Conservation (phyloP, 2,329 filamentous ascomycete genomes). For the Pseudogymnoascus sp. region DNA sequence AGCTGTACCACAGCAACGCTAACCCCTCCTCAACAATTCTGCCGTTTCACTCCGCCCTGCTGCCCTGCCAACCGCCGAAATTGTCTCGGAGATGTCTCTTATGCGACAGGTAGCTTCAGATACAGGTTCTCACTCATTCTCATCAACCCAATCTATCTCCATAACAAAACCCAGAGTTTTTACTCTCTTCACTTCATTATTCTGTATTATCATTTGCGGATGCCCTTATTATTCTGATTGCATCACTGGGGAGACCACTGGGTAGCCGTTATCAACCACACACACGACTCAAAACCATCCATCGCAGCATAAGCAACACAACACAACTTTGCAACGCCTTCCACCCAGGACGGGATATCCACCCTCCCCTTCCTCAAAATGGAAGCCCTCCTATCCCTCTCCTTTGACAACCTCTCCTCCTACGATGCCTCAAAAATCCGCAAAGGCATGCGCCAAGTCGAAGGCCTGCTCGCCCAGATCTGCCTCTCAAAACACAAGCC, state of each 20-base stretch:
- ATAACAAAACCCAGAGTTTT: neutral
- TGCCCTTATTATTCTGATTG: neutral
- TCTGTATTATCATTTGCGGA: conserved; percentile 22
- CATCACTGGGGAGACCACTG: neutral
- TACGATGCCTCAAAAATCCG: conserved; percentile 84
- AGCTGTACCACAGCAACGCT: neutral
- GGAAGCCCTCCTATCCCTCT: conserved; percentile 86
- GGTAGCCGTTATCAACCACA: conserved; percentile 12
- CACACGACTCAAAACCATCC: conserved; percentile 12
- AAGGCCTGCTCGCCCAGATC: conserved; percentile 88
- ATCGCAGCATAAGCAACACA: conserved; percentile 11
- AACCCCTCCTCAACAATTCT: neutral
- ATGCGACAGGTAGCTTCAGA: neutral
- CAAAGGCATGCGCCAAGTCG: conserved; percentile 89
- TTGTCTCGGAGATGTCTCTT: neutral
- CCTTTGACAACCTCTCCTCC: conserved; percentile 93
- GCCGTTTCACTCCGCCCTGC: neutral
- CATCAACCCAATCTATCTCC: neutral
- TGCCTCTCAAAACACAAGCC: conserved; percentile 50
- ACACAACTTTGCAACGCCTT: neutral
- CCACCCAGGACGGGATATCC: neutral
- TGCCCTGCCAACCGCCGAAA: neutral
- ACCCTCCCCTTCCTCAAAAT: conserved; percentile 40
- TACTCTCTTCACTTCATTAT: conserved; percentile 23
- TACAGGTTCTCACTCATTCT: neutral